A percentile compares a stretch with the other conserved stretches of the same genome.
Evolutionary conservation across 805 yeast genomes (phyloP).

Genomic region (Yarrowia sp.): DNA sequence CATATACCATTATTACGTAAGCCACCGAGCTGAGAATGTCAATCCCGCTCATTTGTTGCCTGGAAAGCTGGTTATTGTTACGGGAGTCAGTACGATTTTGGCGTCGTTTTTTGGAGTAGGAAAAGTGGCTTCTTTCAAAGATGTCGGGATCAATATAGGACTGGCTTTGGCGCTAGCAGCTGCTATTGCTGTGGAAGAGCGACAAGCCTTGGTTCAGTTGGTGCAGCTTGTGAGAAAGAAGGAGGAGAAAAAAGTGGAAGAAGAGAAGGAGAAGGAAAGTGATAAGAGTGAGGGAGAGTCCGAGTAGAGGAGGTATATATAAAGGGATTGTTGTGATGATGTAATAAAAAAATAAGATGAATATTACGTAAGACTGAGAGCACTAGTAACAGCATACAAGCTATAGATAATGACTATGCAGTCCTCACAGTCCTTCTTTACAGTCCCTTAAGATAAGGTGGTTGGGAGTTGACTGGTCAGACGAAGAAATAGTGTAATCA

Average conservation of each 20-base stretch:
- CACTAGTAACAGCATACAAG: too few species aligned
- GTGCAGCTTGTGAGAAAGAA: neutral
- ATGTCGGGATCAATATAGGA: constrained; percentile 27
- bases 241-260: constrained; percentile 2
- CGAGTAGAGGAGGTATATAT: neutral
- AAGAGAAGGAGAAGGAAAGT: constrained; percentile 22
- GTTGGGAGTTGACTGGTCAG: too few species aligned
- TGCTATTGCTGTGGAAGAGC: constrained; percentile 29
- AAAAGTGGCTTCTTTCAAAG: constrained; percentile 14
- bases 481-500: too few species aligned
- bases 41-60: neutral
- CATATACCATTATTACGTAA: constrained; percentile 44
- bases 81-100: constrained; percentile 26
- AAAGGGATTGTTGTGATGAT: too few species aligned
- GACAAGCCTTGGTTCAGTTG: constrained; percentile 28
- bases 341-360: too few species aligned
- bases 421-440: too few species aligned
- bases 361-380: too few species aligned
- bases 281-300: constrained; percentile 17
- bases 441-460: too few species aligned
- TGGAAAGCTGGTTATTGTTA: constrained; percentile 28
- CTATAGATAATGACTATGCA: too few species aligned
- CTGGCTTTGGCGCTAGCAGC: constrained; percentile 29
- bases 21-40: neutral
- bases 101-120: constrained; percentile 30